These are phyloP conservation scores for Phaffia rhodozyma DNA, from an alignment of 1,284 basidiomycete genomes.

Conservation along the genomic window DNA sequence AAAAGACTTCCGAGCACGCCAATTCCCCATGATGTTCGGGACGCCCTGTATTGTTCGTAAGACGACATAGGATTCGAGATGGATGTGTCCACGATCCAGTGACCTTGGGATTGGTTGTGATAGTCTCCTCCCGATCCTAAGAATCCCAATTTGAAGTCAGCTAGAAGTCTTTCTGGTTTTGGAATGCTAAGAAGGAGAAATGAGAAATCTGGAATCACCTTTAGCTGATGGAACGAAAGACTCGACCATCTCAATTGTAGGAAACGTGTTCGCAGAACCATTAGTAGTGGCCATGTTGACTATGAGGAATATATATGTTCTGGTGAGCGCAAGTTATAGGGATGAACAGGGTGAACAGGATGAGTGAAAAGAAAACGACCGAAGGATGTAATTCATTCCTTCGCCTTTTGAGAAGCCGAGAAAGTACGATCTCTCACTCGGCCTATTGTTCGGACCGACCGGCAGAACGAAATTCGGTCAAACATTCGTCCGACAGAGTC, in stretches of 20 bases:
- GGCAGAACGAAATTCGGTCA: too few relatives aligned
- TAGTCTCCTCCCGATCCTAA: conserved; percentile 41
- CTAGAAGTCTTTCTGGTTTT: too few relatives aligned
- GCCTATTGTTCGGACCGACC: too few relatives aligned
- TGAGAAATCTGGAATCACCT: conserved; percentile 20
- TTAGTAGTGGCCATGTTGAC: not conserved
- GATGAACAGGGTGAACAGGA: too few relatives aligned
- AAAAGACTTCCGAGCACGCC: conserved; percentile 42
- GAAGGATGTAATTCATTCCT: too few relatives aligned
- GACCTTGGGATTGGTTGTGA: conserved; percentile 19
- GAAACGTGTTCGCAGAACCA: conserved; percentile 25
- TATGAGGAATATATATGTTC: not conserved
- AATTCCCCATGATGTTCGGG: conserved; percentile 39
- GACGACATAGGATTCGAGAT: conserved; percentile 18
- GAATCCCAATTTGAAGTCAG: not conserved
- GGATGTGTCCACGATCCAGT: conserved; percentile 27
- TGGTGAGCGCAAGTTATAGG: too few relatives aligned
- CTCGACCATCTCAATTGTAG: conserved; percentile 35
- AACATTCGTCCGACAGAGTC: too few relatives aligned
- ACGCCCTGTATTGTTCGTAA: conserved; percentile 26
- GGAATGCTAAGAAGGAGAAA: too few relatives aligned
- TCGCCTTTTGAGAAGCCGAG: too few relatives aligned
- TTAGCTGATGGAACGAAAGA: conserved; percentile 36
- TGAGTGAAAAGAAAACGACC: too few relatives aligned
- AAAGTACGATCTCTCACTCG: too few relatives aligned